Percentiles rank a stretch among this genome's conserved stretches.
phyloP scores from a whole-genome alignment of 2,329 filamentous ascomycete species.

The Phymatotrichopsis omnivora region DNA sequence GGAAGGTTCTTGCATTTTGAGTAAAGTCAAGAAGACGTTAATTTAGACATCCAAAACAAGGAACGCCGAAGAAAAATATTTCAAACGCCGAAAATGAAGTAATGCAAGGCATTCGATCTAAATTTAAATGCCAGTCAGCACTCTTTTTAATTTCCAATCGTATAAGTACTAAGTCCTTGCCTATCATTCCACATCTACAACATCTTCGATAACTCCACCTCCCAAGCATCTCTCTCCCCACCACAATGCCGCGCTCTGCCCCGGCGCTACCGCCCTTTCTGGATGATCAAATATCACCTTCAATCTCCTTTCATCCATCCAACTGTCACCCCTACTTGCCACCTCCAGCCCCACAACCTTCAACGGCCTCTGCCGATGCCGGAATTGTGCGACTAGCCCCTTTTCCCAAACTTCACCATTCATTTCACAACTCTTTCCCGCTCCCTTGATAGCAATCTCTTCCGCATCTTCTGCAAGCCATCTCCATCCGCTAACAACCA shows the following conservation, averaged over 20 bases:
- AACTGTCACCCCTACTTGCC: neutral
- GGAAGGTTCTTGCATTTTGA: too few species aligned
- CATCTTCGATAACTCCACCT: constrained; percentile 24
- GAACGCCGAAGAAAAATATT: too few species aligned
- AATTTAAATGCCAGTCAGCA: too few species aligned
- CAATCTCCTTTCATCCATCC: constrained; percentile 6
- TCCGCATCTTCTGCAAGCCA: constrained; percentile 25
- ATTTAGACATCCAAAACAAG: too few species aligned
- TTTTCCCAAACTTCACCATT: constrained; percentile 12
- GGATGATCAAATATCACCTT: constrained; percentile 23
- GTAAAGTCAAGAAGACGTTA: too few species aligned
- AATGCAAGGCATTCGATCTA: too few species aligned
- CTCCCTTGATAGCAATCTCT: constrained; percentile 3
- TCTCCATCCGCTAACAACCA: constrained; percentile 24
- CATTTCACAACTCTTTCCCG: neutral
- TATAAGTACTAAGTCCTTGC: too few species aligned
- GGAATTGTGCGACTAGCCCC: constrained; percentile 23
- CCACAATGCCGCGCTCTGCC: constrained; percentile 27
- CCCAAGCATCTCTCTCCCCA: constrained; percentile 25
- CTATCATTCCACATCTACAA: constrained; percentile 14
- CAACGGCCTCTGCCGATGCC: constrained; percentile 23
- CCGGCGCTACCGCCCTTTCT: constrained; percentile 23
- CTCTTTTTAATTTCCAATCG: neutral
- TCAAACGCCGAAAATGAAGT: too few species aligned
- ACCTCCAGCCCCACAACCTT: constrained; percentile 12